Percentiles rank a stretch among this genome's conserved stretches.
These are phyloP conservation scores for Aegilops umbellulata DNA, from an alignment of 176 grass and related monocot genomes.

Conservation along the genomic window DNA sequence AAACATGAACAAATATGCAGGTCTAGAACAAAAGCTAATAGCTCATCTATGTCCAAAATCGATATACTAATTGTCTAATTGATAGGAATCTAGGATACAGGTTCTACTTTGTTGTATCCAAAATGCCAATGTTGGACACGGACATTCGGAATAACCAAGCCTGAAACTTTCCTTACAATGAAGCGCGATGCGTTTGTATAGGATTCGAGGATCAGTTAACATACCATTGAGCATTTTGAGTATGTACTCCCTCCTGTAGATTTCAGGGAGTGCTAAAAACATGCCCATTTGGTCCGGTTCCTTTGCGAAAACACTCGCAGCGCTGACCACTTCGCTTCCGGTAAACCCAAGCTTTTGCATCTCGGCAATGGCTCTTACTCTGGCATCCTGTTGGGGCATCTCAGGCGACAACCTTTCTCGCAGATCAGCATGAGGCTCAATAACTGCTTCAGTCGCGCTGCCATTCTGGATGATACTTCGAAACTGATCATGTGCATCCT, in stretches of 20 bases:
- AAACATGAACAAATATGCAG: neutral
- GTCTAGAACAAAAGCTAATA: neutral
- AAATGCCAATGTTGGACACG: constrained; percentile 6
- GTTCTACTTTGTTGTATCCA: neutral
- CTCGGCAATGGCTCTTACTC: constrained; percentile 48
- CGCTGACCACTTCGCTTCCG: constrained; percentile 34
- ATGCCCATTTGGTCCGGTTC: constrained; percentile 58
- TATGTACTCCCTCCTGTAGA: constrained; percentile 51
- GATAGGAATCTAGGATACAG: neutral
- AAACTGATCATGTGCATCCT: constrained; percentile 31
- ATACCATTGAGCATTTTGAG: constrained; percentile 36
- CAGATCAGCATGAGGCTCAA: constrained; percentile 19
- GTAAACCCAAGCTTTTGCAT: constrained; percentile 43
- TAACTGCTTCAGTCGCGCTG: neutral
- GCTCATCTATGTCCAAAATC: neutral
- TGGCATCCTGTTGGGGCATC: constrained; percentile 28
- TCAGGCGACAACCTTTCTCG: constrained; percentile 24
- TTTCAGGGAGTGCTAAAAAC: constrained; percentile 43
- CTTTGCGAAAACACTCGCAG: constrained; percentile 42
- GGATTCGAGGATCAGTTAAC: neutral
- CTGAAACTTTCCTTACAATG: neutral
- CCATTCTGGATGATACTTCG: neutral
- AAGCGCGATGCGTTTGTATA: neutral
- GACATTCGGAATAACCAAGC: neutral
- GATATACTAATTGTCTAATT: neutral